Evolutionary conservation across 139 green algal genomes (phyloP).

Genomic region (Pleodorina starrii): DNA sequence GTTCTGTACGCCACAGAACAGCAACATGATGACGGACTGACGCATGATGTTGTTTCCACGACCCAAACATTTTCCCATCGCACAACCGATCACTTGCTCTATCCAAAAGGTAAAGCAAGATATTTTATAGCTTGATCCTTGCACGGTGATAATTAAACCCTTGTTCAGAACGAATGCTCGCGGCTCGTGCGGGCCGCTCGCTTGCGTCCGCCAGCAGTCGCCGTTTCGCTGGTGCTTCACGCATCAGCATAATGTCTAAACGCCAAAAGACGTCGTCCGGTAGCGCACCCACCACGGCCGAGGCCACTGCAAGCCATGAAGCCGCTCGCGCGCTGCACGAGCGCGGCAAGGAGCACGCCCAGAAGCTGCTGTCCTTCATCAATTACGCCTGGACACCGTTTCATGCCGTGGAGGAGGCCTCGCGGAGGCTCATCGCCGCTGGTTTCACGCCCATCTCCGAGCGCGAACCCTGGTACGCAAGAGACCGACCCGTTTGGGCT

Average conservation of each 20-base stretch:
- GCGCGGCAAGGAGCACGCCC: constrained; percentile 32
- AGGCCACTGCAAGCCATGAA: background rate
- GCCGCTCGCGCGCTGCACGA: background rate
- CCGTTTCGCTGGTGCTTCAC: background rate
- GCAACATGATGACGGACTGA: too few species aligned
- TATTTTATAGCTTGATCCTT: background rate
- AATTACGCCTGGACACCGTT: constrained; percentile 84
- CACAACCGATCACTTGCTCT: background rate
- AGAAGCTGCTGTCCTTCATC: constrained; percentile 78
- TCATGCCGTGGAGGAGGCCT: constrained; percentile 85
- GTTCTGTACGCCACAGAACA: too few species aligned
- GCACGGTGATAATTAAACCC: background rate
- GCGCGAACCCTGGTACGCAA: constrained; percentile 72
- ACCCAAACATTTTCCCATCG: background rate
- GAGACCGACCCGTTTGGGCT: too few species aligned
- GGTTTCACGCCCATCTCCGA: constrained; percentile 87
- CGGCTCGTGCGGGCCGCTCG: background rate
- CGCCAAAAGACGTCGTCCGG: constrained; percentile 14
- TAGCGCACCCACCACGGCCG: background rate
- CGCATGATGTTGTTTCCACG: too few species aligned
- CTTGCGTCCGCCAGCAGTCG: constrained; percentile 23
- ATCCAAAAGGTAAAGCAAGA: background rate
- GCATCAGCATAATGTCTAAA: background rate
- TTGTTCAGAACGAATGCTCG: constrained; percentile 4
- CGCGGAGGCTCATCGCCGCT: constrained; percentile 67